phyloP scores from a whole-genome alignment of 2,329 filamentous ascomycete species.

The Aspergillus sojae region DNA sequence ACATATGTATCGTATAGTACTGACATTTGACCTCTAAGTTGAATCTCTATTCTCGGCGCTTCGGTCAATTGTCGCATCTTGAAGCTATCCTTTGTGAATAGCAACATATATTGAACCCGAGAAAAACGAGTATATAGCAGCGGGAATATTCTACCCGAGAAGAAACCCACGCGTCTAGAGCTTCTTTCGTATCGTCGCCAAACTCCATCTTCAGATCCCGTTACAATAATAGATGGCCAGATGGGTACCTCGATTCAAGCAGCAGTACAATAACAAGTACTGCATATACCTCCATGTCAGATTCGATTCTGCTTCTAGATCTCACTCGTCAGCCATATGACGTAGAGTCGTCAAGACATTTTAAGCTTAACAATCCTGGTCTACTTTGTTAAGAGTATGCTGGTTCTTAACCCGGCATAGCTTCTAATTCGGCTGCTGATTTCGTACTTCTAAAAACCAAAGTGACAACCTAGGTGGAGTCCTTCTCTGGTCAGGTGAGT shows the following conservation, averaged over 20 bases:
- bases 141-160: neutral
- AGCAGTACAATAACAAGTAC: neutral
- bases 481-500: too few relatives aligned
- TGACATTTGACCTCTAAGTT: neutral
- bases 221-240: neutral
- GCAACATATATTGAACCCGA: neutral
- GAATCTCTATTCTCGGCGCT: neutral
- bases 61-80: neutral
- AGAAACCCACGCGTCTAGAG: neutral
- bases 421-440: neutral
- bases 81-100: neutral
- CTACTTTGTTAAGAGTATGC: neutral
- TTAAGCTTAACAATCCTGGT: neutral
- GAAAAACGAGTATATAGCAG: too few relatives aligned
- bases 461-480: too few relatives aligned
- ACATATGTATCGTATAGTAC: neutral
- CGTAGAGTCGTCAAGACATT: neutral
- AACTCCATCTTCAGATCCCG: neutral
- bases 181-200: neutral
- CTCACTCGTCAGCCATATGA: neutral
- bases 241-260: neutral
- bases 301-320: neutral
- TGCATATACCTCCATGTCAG: neutral
- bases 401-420: neutral
- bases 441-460: neutral